Base-by-base conservation (phyloP, 306 rosid genomes). In the cucumber (Cucumis sativus) region DNA sequence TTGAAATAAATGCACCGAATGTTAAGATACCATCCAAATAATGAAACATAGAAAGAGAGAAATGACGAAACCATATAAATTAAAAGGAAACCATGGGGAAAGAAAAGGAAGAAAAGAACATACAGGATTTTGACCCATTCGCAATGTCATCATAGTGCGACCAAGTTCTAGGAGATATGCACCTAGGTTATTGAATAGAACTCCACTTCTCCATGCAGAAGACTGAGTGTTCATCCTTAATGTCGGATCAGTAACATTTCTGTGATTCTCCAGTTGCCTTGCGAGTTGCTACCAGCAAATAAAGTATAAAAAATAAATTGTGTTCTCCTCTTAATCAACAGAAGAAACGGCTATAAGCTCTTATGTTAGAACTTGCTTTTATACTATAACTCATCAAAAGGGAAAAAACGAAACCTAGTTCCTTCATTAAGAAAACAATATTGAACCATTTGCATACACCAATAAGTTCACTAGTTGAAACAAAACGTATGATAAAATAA, bases 81-180 rank as follows among this genome's bases (percentile, higher is more conserved):
- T 75, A 84, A 23, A 85, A 82, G 40, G 76, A 72, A 72, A 43
- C 25, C 12, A 41, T 28, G 77, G 86, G 60, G 82, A 23, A 74
- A 75, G 54, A n/a, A 37, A 62, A 40, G 65, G 82, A 72, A 85
- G 47, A 72, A 75, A 78, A 16, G 68, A 23, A 75, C 88, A 70
- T 87, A 96, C 99, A 82, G 94, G 91, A 67, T 86, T 80, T 83
- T 89, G 96, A 80, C 99, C 98, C 89, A 96, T 80, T 78, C 93
- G 97, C 80, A 92, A 79, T 21, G 97, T 88, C 89, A 92, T 89
- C 80, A 90, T 85, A 51, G 99, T 92, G 43, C 99, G 98, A 77
- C 99, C 98, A 81, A 96, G 98, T 92, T 96, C 98, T 57, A 96
- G 98, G 59, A 96, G 84, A 84, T 85, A 84, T 55, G 97, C 97